A percentile compares a stretch with the other conserved stretches of the same genome.
These are phyloP conservation scores for Canariomyces notabilis DNA, from an alignment of 2,329 filamentous ascomycete species.

Conservation along the genomic window DNA sequence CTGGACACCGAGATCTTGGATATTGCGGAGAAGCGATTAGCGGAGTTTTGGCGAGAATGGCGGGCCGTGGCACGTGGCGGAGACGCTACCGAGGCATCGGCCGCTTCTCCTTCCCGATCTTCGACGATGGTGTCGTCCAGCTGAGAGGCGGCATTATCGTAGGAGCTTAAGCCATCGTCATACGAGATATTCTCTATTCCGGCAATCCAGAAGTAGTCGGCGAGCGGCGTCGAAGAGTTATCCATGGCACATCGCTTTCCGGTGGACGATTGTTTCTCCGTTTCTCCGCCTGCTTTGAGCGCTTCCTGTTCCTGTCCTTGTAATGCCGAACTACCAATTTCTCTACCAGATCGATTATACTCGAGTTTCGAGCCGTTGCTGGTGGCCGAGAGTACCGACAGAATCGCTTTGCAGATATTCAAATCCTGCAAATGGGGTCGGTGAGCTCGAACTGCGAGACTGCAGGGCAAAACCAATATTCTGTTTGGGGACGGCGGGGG, in stretches of 20 bases:
- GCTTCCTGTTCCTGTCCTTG: background rate
- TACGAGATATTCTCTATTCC: conserved; percentile 64
- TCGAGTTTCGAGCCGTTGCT: conserved; percentile 1
- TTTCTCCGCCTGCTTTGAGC: background rate
- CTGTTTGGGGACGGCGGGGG: background rate
- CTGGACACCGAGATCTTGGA: conserved; percentile 33
- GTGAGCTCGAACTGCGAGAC: conserved; percentile 10
- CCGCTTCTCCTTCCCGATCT: conserved; percentile 51
- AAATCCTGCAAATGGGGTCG: background rate
- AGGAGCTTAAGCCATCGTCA: conserved; percentile 39
- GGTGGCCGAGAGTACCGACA: background rate
- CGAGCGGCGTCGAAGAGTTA: conserved; percentile 58
- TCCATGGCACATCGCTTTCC: conserved; percentile 46
- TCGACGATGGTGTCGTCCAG: conserved; percentile 53
- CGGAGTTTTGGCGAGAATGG: conserved; percentile 58
- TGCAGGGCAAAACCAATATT: background rate
- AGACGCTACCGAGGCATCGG: conserved; percentile 29
- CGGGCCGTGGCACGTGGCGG: conserved; percentile 40
- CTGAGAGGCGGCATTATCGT: conserved; percentile 10
- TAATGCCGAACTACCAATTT: background rate
- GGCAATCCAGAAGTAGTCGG: conserved; percentile 73
- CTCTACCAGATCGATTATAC: conserved; percentile 1
- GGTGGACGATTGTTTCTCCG: conserved; percentile 1
- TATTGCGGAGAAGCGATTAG: conserved; percentile 51
- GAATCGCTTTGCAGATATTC: background rate